Percentiles rank a stretch among this genome's conserved stretches.
phyloP scores from a whole-genome alignment of 2,329 filamentous ascomycete species.

The Pseudocercospora musae region DNA sequence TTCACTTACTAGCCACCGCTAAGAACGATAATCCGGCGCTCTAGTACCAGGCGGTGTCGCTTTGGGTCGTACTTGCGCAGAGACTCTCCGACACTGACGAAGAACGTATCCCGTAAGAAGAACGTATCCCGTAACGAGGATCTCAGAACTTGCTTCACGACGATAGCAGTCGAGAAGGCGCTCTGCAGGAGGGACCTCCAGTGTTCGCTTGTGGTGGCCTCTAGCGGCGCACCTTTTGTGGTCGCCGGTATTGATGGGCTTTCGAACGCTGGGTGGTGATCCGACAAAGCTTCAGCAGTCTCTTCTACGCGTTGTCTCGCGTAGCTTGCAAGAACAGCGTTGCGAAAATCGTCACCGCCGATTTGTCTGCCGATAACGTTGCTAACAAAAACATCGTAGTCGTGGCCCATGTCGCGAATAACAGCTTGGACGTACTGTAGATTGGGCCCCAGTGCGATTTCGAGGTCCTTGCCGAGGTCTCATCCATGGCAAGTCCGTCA shows the following conservation, averaged over 20 bases:
- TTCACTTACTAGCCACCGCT: too few relatives aligned
- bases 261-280: background rate
- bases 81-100: too few relatives aligned
- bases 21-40: too few relatives aligned
- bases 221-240: too few relatives aligned
- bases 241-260: too few relatives aligned
- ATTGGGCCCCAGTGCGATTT: background rate
- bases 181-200: constrained; percentile 7
- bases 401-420: background rate
- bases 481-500: background rate
- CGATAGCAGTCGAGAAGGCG: constrained; percentile 7
- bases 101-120: background rate
- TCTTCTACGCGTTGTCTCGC: background rate
- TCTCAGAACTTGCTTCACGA: constrained; percentile 7
- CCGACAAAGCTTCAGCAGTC: background rate
- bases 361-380: background rate
- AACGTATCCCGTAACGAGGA: background rate
- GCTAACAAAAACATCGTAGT: background rate
- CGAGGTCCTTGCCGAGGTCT: background rate
- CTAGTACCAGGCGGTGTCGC: too few relatives aligned
- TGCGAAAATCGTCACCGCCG: background rate
- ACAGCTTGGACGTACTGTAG: background rate
- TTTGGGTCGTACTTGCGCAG: too few relatives aligned
- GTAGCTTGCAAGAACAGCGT: background rate
- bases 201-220: background rate